These are phyloP conservation scores for Periconia sp. DNA, from an alignment of 2,329 filamentous ascomycete genomes.

Conservation along the genomic window DNA sequence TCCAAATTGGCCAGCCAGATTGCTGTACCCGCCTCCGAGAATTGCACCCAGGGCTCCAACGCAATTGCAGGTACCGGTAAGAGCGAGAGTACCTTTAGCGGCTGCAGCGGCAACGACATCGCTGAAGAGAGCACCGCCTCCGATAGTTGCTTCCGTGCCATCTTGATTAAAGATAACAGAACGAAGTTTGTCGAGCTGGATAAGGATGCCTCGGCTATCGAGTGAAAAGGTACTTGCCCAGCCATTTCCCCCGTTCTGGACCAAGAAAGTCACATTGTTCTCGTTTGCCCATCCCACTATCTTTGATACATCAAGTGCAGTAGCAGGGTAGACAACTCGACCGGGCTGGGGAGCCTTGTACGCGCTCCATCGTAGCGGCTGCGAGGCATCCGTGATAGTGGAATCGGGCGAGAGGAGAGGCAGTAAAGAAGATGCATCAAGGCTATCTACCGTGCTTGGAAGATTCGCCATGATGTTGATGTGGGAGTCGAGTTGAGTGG, in stretches of 20 bases:
- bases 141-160: no score
- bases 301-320: no score
- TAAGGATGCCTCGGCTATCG: conserved; percentile 26
- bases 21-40: conserved; percentile 61
- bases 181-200: conserved; percentile 31
- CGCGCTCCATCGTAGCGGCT: no score
- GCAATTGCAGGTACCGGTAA: conserved; percentile 47
- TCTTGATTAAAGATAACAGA: conserved; percentile 5
- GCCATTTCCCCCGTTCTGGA: conserved; percentile 31
- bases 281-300: no score
- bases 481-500: no score
- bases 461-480: no score
- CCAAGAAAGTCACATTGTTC: conserved; percentile 17
- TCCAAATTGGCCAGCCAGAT: conserved; percentile 57
- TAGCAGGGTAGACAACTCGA: no score
- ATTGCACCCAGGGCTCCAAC: conserved; percentile 52
- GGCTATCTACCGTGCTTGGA: no score
- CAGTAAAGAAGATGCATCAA: no score
- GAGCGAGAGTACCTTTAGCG: conserved; percentile 26
- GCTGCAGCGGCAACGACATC: conserved; percentile 41
- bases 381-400: no score
- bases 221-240: conserved; percentile 29
- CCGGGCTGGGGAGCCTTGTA: no score
- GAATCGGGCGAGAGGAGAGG: no score
- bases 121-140: conserved; percentile 22